Evolutionary conservation across 2,329 filamentous ascomycete species (phyloP), one percentile per base, ranked within the genome.

Genomic region (Aspergillus udagawae): DNA sequence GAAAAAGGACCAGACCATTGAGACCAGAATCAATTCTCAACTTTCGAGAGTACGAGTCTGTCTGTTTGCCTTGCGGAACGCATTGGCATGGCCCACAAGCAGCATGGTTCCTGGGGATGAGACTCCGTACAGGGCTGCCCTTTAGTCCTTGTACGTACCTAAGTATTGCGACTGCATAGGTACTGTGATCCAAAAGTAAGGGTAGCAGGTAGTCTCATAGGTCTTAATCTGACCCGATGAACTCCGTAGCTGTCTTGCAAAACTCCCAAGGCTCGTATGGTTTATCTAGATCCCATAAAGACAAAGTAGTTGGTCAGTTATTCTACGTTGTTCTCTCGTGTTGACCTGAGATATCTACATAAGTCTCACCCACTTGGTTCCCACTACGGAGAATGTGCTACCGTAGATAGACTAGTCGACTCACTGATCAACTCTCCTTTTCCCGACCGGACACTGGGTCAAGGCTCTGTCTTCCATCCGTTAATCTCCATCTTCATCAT

Each of bases 391-490:
- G 32, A 38, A 38, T 38, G 32, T 38, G 3, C 32, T 38, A 38
- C 32, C 32, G 5, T 38, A 45, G 20, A 23, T 45, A 45, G 42
- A 45, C 42, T 23, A 45, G 21, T 23, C n/a, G 3, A 45, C 42
- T 21, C 42, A 45, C n/a, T 45, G n/a, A 20, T 45, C 32, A 38
- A 38, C 32, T 25, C 44, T 47, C 44, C 44, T 47, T 47, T 47
- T 47, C 44, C 32, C 42, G 42, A 45, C 42, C 42, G 20, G 42
- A 23, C n/a, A 45, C 42, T 45, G 42, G 42, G 42, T 45, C 42
- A 45, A 45, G 42, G 42, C 42, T 35, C 49, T 54, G 47, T 56
- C 41, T 53, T 53, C 47, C 38, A 50, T 27, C 48, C 35, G 49
- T 56, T 55, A 29, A 27, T 52, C 52, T 29, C 38, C 35, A 52